Evolutionary conservation across 768 basidiomycete genomes (phyloP).

Genomic region (Phlebiopsis flavidoalba): DNA sequence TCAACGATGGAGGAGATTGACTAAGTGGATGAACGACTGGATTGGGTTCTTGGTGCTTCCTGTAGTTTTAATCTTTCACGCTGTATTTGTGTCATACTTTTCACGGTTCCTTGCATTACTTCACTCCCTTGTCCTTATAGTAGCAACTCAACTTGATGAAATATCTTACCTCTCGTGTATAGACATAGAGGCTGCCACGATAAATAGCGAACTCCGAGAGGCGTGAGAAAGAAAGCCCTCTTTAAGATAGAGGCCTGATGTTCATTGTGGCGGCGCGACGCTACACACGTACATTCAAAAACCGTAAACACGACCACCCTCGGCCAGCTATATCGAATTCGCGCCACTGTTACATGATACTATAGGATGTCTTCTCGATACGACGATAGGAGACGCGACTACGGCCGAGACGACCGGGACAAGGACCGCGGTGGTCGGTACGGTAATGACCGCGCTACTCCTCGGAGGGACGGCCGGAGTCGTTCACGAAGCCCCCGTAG

Average conservation of each 20-base stretch:
- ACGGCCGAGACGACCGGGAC: conserved; percentile 12
- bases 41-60: background rate
- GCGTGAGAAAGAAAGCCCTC: background rate
- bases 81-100: conserved; percentile 11
- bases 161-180: background rate
- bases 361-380: conserved; percentile 27
- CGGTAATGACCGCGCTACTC: conserved; percentile 11
- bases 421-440: conserved; percentile 11
- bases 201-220: too few species aligned
- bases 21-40: conserved; percentile 31
- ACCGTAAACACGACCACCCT: background rate
- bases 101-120: background rate
- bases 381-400: conserved; percentile 26
- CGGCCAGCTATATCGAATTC: background rate
- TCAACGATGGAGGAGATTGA: conserved; percentile 98
- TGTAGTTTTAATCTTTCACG: background rate
- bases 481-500: conserved; percentile 22
- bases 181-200: too few species aligned
- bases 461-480: conserved; percentile 15
- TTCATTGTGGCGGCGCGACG: background rate
- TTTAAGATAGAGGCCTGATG: background rate
- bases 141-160: background rate
- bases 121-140: background rate
- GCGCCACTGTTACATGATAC: too few species aligned
- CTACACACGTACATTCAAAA: background rate